phyloP scores from a whole-genome alignment of 495 filamentous ascomycete genomes.

The Penicillium pulvis region DNA sequence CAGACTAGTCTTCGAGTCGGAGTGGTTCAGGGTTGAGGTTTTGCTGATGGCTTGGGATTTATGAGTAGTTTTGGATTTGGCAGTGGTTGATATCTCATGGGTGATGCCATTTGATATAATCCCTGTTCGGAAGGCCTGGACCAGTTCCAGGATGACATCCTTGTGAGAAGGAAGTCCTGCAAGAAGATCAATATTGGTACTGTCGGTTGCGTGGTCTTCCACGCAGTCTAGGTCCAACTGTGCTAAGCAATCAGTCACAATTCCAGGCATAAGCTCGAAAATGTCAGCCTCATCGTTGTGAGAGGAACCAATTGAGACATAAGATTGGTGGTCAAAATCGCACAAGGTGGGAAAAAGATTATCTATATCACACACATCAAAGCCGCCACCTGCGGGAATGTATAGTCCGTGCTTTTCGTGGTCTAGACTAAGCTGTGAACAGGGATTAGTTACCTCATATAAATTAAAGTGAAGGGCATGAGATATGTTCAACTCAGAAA shows the following conservation, averaged over 20 bases:
- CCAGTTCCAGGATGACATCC: neutral
- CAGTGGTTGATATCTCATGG: neutral
- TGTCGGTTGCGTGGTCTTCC: neutral
- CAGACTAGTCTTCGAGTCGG: slow-evolving; percentile 1
- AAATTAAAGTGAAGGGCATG: neutral
- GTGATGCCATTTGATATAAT: neutral
- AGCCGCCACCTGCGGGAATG: neutral
- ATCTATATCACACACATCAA: neutral
- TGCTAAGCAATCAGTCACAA: neutral
- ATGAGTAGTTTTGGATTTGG: neutral
- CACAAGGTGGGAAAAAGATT: neutral
- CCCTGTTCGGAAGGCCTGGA: neutral
- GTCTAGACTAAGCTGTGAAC: neutral
- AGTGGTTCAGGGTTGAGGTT: neutral
- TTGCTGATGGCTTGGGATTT: neutral
- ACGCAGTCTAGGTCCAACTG: neutral
- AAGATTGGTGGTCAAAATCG: neutral
- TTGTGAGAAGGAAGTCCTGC: neutral
- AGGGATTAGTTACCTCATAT: neutral
- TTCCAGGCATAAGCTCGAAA: neutral
- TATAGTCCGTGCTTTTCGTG: neutral
- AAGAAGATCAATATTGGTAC: neutral
- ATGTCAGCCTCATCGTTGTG: neutral
- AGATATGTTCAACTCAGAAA: neutral
- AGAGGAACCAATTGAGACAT: neutral